Evolutionary conservation across 305 asterid genomes (phyloP), one percentile per base, ranked within the genome.

Genomic region (Fraxinus greggii): DNA sequence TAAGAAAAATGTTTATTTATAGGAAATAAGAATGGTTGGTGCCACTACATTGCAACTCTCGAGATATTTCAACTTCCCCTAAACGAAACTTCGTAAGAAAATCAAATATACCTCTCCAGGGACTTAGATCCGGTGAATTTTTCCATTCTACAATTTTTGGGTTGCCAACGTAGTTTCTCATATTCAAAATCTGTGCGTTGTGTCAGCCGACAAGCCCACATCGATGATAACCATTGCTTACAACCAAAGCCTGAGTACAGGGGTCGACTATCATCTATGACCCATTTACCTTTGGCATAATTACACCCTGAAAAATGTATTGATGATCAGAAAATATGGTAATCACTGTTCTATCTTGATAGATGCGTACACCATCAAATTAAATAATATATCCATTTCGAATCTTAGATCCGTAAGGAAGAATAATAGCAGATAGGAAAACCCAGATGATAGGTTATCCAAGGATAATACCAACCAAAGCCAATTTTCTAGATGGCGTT

Each of bases 121-220:
- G 93, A 95, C 80, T 90, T 94, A 82, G 86, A 75, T 76, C 92
- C 89, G 5, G 93, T 89, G 85, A 95, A 95, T 12, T 90, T 89
- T 83, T 93, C 93, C 94, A 94, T 88, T 81, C 89, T 77, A 85
- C 99, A 95, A 75, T 87, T 90, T 84, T 89, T 91, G 51, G 97
- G 99, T 70, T 82, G 86, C 98, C 99, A 95, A 26, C 92, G 95
- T 81, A 94, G 84, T 82, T 90, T 93, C 84, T 95, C 99, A 7
- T 95, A 94, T 76, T 93, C 97, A 86, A 94, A 94, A 90, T 95
- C 99, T 76, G 88, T 86, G 81, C 99, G 97, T 75, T 95, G 97
- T 35, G 98, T 94, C 85, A 92, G 88, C 81, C 89, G 98, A 84
- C 99, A 95, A 86, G 99, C 97, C 99, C 99, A 95, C 99, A 95